Base-by-base conservation (phyloP, 768 basidiomycete species). In the Sporobolomyces phaffii region DNA sequence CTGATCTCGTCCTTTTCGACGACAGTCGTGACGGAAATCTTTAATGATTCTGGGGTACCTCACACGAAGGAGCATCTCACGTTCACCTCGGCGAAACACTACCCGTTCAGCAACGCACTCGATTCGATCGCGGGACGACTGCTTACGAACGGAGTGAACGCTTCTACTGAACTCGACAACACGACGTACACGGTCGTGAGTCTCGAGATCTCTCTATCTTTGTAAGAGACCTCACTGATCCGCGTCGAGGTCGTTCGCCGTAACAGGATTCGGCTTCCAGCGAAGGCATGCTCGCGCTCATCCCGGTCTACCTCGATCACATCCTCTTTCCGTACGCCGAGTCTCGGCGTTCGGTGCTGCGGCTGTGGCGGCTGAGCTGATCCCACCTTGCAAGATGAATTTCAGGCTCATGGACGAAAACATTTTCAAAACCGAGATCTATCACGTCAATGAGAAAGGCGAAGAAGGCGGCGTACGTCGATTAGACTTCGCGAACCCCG, bases 51-150 rank as follows among this genome's bases (percentile, higher is more conserved):
- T 52, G 94, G 94, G 62, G 89, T 91, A 74, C 94, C 94, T 5
- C 94, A 97, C 78, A 97, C 94, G 1, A 79, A 94, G 34, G 93
- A 98, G 79, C 93, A 98, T 77, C 79, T 94, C 64, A 85, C 96
- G 24, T 98, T 97, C 76, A 88, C 96, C 83, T 92, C 93, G 5
- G 93, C 91, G 0, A 86, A 96, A 75, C 86, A 89, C 13, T 56
- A 56, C 38, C 54, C 54, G 2, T 56, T 28, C 54, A 56, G 54
- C 51, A 29, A 26, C 50, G 28, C 34, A 4, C 28, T 52, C 6
- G 50, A 52, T 34, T 18, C 29, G 18, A 52, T 52, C 31, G 50
- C 50, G 18, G 28, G 29, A 5, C 28, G 50, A 34, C 18, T 52
- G 11, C 31, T 28, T 17, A 31, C 48, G 14, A 11, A 5, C 22